Evolutionary conservation across 352 stramenopile species (phyloP).

Genomic region (Globisporangium viniferum): DNA sequence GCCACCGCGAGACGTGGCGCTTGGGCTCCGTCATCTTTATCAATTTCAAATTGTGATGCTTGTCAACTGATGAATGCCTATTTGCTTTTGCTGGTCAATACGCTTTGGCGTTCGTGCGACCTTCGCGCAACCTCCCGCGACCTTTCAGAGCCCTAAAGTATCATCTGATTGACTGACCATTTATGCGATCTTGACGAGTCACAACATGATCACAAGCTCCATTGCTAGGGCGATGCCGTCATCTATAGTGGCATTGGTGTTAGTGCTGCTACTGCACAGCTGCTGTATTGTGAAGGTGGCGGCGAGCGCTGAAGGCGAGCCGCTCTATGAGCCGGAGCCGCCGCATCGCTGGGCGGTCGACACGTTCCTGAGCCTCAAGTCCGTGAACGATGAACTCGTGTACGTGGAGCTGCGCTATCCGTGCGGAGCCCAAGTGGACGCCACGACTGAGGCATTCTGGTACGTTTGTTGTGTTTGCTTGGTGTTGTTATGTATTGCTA

Average conservation of each 20-base stretch:
- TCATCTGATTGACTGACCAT: neutral
- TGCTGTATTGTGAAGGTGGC: neutral
- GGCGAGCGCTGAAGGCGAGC: neutral
- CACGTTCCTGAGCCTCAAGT: neutral
- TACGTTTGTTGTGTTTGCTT: neutral
- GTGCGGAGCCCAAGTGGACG: neutral
- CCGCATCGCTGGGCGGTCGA: neutral
- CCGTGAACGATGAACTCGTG: neutral
- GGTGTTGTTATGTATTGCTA: neutral
- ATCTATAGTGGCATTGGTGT: neutral
- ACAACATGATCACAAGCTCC: no score
- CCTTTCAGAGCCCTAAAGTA: neutral
- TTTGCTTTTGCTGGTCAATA: constrained; percentile 9
- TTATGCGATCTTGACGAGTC: neutral
- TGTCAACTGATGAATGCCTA: neutral
- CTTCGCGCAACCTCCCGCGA: constrained; percentile 10
- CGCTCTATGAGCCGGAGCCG: neutral
- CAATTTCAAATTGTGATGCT: neutral
- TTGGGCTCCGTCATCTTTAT: constrained; percentile 18
- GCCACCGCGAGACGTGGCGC: constrained; percentile 37
- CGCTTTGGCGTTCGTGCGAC: constrained; percentile 6
- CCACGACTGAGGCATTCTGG: neutral
- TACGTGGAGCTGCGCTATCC: neutral
- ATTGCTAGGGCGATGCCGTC: neutral
- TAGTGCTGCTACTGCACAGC: neutral